Base-by-base conservation (phyloP, 208 protist genomes). In the Trypanosoma congolense region DNA sequence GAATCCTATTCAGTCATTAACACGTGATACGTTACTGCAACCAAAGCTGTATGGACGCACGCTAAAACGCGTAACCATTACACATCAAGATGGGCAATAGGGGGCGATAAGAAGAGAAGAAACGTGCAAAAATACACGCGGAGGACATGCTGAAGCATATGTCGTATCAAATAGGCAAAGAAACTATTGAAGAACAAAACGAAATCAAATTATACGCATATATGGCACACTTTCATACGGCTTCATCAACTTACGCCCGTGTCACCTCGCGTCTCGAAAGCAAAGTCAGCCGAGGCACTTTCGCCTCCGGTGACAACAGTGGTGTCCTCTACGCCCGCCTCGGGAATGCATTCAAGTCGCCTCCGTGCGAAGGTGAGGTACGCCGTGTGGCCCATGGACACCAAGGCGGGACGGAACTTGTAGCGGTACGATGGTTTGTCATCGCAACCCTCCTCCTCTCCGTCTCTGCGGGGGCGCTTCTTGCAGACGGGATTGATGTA, bases 281-380 rank as follows among this genome's bases (percentile, higher is more conserved):
- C n/a, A n/a, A n/a, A n/a, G n/a, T n/a, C n/a, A n/a, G n/a, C n/a
- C n/a, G n/a, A n/a, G n/a, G n/a, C n/a, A n/a, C n/a, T n/a, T n/a
- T n/a, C 46, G 54, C 54, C 40, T 45, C 36, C 44, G n/a, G 12
- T 0, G 33, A 40, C 61, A 54, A 50, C 18, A 44, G 22, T 4
- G 57, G 48, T 53, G 12, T 55, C 24, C 46, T 58, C 54, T 19
- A 8, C 24, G 14, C 56, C 61, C 22, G 48, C 12, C 38, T 22
- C 41, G 2, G 59, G 51, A 26, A 63, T 49, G 8, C 55, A 50
- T 16, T 76, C 70, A 0, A 86, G 82, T 16, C 87, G 80, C 18
- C 80, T 70, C 5, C 87, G 70, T 4, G 89, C 88, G 73, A 97
- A 95, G 8, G 84, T 93, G 25, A 97, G 74, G 70, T 95, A 97